Evolutionary conservation across 768 basidiomycete genomes (phyloP), one percentile per base, ranked within the genome.

Genomic region (Cyathus striatus): DNA sequence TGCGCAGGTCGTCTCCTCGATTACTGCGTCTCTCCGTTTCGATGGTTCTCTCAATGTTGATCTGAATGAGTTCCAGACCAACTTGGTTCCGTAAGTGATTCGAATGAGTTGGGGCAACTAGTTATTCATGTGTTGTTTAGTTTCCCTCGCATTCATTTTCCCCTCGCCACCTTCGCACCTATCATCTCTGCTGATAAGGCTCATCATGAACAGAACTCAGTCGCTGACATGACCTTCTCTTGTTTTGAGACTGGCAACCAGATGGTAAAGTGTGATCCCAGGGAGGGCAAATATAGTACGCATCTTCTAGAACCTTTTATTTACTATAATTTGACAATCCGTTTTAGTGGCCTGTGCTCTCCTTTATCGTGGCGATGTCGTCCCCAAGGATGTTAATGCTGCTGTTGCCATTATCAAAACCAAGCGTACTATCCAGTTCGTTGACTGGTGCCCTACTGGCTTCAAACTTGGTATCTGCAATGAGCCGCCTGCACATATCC

Each of bases 391-490:
- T 63, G 87, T 86, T 53, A 87, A 94, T 51, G 81, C 87, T 44
- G 95, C 95, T 45, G 90, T 97, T 54, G 81, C 89, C 33, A 84
- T 76, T 52, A 90, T 98, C 75, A 96, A 94, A 78, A 97, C 93
- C 44, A 97, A 94, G 78, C 82, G 88, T 51, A 96, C 95, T 20
- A 96, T 98, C 58, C 93, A 95, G 58, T 96, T 95, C 62, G 94
- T 97, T 48, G 94, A 96, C 60, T 97, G 94, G 94, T 93, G 90
- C 66, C 90, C 90, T 26, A 98, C 95, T 58, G 95, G 94, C 49
- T 95, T 94, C 84, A 94, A 94, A 79, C 84, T 96, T 53, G 95
- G 95, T 63, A 88, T 98, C 68, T 98, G 95, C 76, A 94, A 94
- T 62, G 95, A 98, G 65, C 83, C 94, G 41, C 81, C 95, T 6